phyloP scores from a whole-genome alignment of 2,329 filamentous ascomycete genomes.

The Coniochaeta sp. region DNA sequence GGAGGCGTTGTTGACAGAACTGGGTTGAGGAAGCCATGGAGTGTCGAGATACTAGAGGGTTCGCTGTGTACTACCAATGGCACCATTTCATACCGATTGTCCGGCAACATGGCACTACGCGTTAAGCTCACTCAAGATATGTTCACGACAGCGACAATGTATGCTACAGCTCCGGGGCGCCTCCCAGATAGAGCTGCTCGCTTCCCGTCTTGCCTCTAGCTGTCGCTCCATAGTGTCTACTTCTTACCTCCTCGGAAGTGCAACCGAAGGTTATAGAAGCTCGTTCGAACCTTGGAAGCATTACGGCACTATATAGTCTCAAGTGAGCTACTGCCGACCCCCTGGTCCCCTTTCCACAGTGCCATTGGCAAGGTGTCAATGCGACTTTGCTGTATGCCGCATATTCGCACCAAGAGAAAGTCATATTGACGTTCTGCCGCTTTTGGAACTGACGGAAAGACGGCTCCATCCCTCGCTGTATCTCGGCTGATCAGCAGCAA shows the following conservation, averaged over 20 bases:
- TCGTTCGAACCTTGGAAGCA: background rate
- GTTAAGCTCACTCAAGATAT: background rate
- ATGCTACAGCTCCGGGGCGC: background rate
- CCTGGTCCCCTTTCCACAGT: background rate
- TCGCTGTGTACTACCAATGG: too few species aligned
- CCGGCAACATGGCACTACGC: background rate
- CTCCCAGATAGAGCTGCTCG: background rate
- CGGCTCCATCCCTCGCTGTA: slow-evolving; percentile 7
- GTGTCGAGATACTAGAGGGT: too few species aligned
- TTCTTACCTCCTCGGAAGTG: background rate
- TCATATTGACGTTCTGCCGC: slow-evolving; percentile 7
- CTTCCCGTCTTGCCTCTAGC: background rate
- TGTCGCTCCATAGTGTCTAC: background rate
- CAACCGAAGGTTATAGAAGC: background rate
- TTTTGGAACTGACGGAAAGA: slow-evolving; percentile 13
- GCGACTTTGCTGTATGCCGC: background rate
- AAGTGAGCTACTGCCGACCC: background rate
- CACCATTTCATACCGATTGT: background rate
- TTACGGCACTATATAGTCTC: background rate
- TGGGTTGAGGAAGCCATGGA: background rate
- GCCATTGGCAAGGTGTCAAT: background rate
- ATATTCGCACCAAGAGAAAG: slow-evolving; percentile 3
- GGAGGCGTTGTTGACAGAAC: background rate
- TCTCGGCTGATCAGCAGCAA: background rate
- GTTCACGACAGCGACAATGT: background rate